Conservation (phyloP, 192 early-diverging fungal genomes). For the Coemansia sp. region DNA sequence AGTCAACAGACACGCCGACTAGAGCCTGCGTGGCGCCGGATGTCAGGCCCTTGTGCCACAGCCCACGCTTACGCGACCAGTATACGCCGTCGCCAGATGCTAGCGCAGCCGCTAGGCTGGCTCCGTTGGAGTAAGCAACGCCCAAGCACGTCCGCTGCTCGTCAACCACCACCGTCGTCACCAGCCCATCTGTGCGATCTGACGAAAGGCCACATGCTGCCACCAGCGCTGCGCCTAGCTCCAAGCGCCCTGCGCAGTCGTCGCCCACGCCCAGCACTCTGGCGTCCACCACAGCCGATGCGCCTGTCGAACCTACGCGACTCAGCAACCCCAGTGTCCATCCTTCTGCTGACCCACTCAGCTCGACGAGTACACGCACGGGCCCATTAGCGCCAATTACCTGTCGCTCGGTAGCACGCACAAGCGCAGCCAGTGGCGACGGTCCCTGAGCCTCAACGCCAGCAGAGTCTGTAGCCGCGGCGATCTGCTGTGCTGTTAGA, state of each 20-base stretch:
- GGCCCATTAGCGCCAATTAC: slow-evolving; percentile 30
- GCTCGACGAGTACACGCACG: slow-evolving; percentile 46
- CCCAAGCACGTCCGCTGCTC: slow-evolving; percentile 86
- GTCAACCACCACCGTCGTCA: slow-evolving; percentile 92
- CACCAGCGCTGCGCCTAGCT: slow-evolving; percentile 32
- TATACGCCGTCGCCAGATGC: slow-evolving; percentile 84
- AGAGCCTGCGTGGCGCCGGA: slow-evolving; percentile 93
- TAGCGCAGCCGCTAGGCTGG: slow-evolving; percentile 82
- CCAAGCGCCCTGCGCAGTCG: slow-evolving; percentile 11
- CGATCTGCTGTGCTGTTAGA: slow-evolving; percentile 33
- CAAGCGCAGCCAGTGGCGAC: slow-evolving; percentile 20
- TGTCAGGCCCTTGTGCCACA: slow-evolving; percentile 96
- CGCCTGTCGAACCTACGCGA: slow-evolving; percentile 22
- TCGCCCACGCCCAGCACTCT: slow-evolving; percentile 22
- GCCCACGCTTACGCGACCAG: slow-evolving; percentile 80
- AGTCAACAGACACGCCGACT: slow-evolving; percentile 77
- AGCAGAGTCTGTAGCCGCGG: slow-evolving; percentile 16
- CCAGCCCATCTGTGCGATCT: slow-evolving; percentile 90
- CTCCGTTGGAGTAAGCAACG: slow-evolving; percentile 84
- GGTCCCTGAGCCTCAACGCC: not conserved
- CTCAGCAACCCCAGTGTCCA: slow-evolving; percentile 40
- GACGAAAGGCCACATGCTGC: slow-evolving; percentile 34
- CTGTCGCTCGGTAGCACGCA: slow-evolving; percentile 15
- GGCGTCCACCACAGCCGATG: slow-evolving; percentile 24
- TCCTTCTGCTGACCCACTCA: slow-evolving; percentile 3